Evolutionary conservation across 495 filamentous ascomycete genomes (phyloP), one percentile per base, ranked within the genome.

Genomic region (Xylona heveae): DNA sequence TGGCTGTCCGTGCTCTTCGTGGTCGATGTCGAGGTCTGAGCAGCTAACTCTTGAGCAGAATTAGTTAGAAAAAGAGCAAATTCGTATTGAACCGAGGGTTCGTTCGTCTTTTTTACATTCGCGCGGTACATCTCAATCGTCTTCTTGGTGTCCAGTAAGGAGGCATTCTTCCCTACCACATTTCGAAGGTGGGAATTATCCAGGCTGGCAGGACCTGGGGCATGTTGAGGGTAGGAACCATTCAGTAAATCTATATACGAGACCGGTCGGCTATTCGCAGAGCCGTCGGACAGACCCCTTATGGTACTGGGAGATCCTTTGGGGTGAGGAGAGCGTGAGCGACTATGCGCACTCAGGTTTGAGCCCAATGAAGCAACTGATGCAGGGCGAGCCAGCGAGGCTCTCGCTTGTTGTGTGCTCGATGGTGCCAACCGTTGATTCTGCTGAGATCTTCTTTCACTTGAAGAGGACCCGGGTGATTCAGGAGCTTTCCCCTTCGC

Each of bases 101-200:
- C 80, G 38, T 79, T 85, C 0, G 84, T 85, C 51, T 95, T 99
- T 59, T 92, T 95, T 15, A 92, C 78, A 47, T 93, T 95, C 24
- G 73, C 71, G 19, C 90, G 64, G 46, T 99, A 99, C 85, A 94
- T 93, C 37, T 95, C 84, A 35, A 99, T 62, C 1, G 88, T 95
- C 47, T 93, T 74, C 44, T 78, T 74, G 21, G 79, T 74, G 46
- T 82, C 84, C 17, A 99, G 62, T 6, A 95, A 59, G 2, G 81
- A 90, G 12, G 84, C 84, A 47, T 88, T 84, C 39, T 66, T 73
- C 13, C 88, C 88, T 10, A 95, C 73, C n/a, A 63, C 65, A 27
- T 63, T 64, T 33, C 72, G 70, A 15, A 99, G 57, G 31, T 74
- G 60, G 2, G 74, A 64, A 42, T 92, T 88, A 47, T 90, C 77